Base-by-base conservation (phyloP, 2,329 filamentous ascomycete genomes). In the Gremmenia infestans region DNA sequence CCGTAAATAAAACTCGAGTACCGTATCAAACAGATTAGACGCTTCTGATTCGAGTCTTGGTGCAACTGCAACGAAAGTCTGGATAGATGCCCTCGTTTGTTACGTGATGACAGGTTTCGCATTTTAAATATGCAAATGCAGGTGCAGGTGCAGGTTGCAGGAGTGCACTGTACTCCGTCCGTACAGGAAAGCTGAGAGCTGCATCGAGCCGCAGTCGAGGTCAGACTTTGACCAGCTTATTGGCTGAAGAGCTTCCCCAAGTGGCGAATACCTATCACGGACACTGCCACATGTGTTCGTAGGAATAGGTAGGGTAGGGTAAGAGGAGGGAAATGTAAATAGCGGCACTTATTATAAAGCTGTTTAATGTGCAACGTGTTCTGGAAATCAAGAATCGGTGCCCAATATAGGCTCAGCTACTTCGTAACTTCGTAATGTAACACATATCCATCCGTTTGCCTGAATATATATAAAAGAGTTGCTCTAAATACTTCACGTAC, bases 181-280 rank as follows among this genome's bases (percentile, higher is more conserved):
- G 28, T 32, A 32, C 28, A 32, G 28, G 28, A 32, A 9, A 32
- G 28, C 8, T 32, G 28, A 32, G 28, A 32, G 35, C 48, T 50
- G 49, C 49, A 51, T 45, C 22, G 49, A 51, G 49, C 49, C 49
- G 49, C 49, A 51, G 49, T 51, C 39, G 23, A 51, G 49, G 47
- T 4, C 15, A 49, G 23, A 36, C 35, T 43, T 51, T n/a, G 45
- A 14, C 2, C 4, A 6, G 12, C 2, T 32, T 3, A 51, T 51
- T 51, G 49, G 49, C 23, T 45, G 37, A 17, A 22, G 36, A 7
- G 28, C 37, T 11, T n/a, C 23, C 17, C 17, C 23, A 32, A 47
- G 40, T 40, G 50, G 42, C 50, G 50, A 52, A 52, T 52, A 37
- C 42, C 4, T 12, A 32, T 9, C 28, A 32, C 28, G 4, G 28